These are phyloP conservation scores for Ampelocalamus luodianensis DNA, from an alignment of 176 grass and related monocot species.

Conservation along the genomic window DNA sequence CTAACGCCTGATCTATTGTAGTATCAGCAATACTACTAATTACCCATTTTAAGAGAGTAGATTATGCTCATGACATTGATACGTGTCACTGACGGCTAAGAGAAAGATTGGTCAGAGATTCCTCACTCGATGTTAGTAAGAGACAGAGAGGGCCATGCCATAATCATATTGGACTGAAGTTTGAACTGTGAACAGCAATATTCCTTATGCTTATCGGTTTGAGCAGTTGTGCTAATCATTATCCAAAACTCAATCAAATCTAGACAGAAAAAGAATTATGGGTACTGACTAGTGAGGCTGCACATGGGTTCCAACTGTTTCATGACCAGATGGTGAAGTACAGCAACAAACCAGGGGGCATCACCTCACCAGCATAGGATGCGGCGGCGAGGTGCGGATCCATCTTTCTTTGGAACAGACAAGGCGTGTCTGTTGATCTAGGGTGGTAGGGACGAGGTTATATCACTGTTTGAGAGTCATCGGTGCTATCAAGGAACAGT, in stretches of 20 bases:
- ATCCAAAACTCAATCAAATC: neutral
- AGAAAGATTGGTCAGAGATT: neutral
- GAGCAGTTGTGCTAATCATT: neutral
- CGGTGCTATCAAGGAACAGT: too few relatives aligned
- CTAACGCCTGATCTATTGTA: neutral
- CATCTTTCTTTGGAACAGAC: too few relatives aligned
- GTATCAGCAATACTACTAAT: neutral
- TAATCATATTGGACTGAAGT: slow-evolving; percentile 14
- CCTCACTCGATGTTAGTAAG: slow-evolving; percentile 2
- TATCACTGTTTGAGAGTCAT: too few relatives aligned
- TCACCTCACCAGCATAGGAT: neutral
- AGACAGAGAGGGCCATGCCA: neutral
- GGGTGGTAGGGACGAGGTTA: too few relatives aligned
- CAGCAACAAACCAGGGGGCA: neutral
- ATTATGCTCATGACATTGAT: neutral
- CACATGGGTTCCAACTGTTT: slow-evolving; percentile 24
- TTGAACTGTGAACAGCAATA: neutral
- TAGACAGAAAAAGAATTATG: slow-evolving; percentile 3
- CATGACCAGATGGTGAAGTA: neutral
- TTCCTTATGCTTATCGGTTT: neutral
- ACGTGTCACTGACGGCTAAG: neutral
- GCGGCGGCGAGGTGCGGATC: too few relatives aligned
- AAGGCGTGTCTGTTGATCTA: too few relatives aligned
- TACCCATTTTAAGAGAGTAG: neutral
- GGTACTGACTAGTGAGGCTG: neutral